phyloP scores from a whole-genome alignment of 352 stramenopile species.

The Phytopythium kandeliae region DNA sequence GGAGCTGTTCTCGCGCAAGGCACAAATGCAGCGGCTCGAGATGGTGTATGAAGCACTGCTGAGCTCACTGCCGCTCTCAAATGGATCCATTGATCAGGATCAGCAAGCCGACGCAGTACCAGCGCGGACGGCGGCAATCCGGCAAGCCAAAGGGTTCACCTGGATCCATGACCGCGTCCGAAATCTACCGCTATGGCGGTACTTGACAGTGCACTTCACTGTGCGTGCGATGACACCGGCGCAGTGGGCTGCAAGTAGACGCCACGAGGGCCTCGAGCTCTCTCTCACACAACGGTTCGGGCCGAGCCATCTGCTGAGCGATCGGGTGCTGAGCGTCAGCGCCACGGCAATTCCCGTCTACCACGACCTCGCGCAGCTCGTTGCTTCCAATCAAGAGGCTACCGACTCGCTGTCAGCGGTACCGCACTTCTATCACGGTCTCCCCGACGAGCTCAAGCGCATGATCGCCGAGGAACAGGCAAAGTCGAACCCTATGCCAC shows the following conservation, averaged over 20 bases:
- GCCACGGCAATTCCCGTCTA: constrained; percentile 24
- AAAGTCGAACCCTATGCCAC: constrained; percentile 7
- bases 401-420: constrained; percentile 20
- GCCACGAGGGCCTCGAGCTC: constrained; percentile 4
- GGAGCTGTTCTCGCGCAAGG: constrained; percentile 36
- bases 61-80: neutral
- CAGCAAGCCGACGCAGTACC: neutral
- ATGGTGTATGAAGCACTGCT: constrained; percentile 37
- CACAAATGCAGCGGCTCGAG: constrained; percentile 38
- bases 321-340: constrained; percentile 39
- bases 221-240: constrained; percentile 36
- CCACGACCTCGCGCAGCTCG: constrained; percentile 24
- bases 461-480: constrained; percentile 61
- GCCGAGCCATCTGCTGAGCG: constrained; percentile 41
- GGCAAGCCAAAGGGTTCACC: constrained; percentile 18
- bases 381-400: constrained; percentile 38
- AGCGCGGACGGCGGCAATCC: constrained; percentile 5
- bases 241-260: constrained; percentile 31
- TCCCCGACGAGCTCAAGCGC: constrained; percentile 64
- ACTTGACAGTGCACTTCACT: constrained; percentile 29
- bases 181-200: constrained; percentile 36
- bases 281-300: constrained; percentile 52
- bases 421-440: constrained; percentile 73
- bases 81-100: neutral
- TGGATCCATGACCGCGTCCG: constrained; percentile 26